Evolutionary conservation across 1,284 basidiomycete genomes (phyloP).

Genomic region (Apiotrichum porosum): DNA sequence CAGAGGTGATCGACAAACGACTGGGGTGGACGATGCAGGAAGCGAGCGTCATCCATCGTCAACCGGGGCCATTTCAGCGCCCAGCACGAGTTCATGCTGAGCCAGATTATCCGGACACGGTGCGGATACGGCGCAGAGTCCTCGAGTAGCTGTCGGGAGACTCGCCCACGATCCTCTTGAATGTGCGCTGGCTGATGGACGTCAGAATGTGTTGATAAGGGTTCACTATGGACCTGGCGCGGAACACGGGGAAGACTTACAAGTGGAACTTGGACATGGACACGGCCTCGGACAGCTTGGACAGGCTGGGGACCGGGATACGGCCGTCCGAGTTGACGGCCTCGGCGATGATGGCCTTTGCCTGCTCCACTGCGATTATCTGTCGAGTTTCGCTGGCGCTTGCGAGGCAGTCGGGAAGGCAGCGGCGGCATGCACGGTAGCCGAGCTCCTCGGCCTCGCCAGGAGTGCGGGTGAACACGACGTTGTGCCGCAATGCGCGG

Average conservation of each 20-base stretch:
- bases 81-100: too few relatives aligned
- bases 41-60: too few relatives aligned
- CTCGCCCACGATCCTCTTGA: slow-evolving; percentile 5
- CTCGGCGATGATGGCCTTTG: slow-evolving; percentile 5
- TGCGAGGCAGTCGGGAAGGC: slow-evolving; percentile 6
- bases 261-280: slow-evolving; percentile 9
- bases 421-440: slow-evolving; percentile 6
- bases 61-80: too few relatives aligned
- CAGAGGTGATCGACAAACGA: too few relatives aligned
- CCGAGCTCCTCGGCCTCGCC: slow-evolving; percentile 1
- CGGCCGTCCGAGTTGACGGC: not conserved
- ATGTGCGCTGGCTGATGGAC: slow-evolving; percentile 9
- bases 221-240: too few relatives aligned
- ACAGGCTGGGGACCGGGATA: not conserved
- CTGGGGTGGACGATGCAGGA: too few relatives aligned
- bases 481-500: slow-evolving; percentile 1
- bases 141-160: slow-evolving; percentile 1
- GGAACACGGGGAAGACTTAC: too few relatives aligned
- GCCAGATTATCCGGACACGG: too few relatives aligned
- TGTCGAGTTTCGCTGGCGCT: slow-evolving; percentile 5
- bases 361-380: slow-evolving; percentile 2
- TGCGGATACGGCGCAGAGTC: slow-evolving; percentile 1
- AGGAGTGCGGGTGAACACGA: slow-evolving; percentile 1
- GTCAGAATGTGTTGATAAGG: too few relatives aligned
- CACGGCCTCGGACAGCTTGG: not conserved